A percentile compares a stretch with the other conserved stretches of the same genome.
These are phyloP conservation scores for Lodderomyces oxycetoniae DNA, from an alignment of 1,139 yeast species.

Conservation along the genomic window DNA sequence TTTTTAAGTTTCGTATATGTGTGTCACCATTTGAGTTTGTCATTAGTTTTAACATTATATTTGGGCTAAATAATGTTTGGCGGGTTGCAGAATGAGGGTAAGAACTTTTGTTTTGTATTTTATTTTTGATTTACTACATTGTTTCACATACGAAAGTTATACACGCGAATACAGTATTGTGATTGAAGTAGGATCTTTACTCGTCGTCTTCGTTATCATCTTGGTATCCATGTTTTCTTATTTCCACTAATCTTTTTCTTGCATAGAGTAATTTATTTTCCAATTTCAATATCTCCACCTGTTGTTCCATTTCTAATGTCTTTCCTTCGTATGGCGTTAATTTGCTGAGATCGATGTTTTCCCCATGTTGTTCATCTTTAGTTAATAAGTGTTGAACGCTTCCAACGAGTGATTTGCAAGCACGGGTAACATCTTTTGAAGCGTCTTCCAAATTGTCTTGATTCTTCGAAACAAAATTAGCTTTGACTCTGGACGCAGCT, in stretches of 20 bases:
- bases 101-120: too few relatives aligned
- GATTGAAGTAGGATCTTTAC: too few relatives aligned
- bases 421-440: slow-evolving; percentile 63
- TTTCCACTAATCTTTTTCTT: slow-evolving; percentile 79
- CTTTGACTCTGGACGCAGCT: slow-evolving; percentile 87
- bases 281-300: slow-evolving; percentile 79
- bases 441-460: slow-evolving; percentile 73
- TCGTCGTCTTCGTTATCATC: slow-evolving; percentile 39
- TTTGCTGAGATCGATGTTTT: slow-evolving; percentile 61
- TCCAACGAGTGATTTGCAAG: slow-evolving; percentile 67
- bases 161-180: too few relatives aligned
- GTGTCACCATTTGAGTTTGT: too few relatives aligned
- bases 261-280: slow-evolving; percentile 72
- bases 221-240: slow-evolving; percentile 68
- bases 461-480: slow-evolving; percentile 69
- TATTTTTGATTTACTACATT: too few relatives aligned
- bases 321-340: slow-evolving; percentile 78
- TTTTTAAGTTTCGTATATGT: too few relatives aligned
- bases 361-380: slow-evolving; percentile 25
- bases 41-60: too few relatives aligned
- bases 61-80: too few relatives aligned
- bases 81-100: too few relatives aligned
- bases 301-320: slow-evolving; percentile 90
- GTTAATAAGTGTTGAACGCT: slow-evolving; percentile 63
- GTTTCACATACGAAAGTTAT: too few relatives aligned